Percentiles rank a stretch among this genome's conserved stretches.
Evolutionary conservation across 768 basidiomycete genomes (phyloP).

Genomic region (Phlebiopsis gigantea): DNA sequence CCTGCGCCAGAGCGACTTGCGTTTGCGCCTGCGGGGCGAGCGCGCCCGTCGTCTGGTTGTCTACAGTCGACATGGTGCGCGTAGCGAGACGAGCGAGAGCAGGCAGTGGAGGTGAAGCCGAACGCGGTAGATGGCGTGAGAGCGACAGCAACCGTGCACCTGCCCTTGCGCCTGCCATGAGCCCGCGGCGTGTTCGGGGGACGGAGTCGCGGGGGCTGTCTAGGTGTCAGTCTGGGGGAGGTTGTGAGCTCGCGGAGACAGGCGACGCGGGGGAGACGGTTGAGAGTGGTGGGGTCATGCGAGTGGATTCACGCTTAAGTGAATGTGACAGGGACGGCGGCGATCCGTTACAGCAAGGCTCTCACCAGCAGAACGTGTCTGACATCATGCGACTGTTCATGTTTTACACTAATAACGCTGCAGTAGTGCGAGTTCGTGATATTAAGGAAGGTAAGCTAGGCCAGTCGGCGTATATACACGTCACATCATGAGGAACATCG

Average conservation of each 20-base stretch:
- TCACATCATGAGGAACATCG: conserved; percentile 13
- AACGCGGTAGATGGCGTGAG: conserved; percentile 10
- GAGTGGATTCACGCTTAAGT: background rate
- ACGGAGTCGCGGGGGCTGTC: background rate
- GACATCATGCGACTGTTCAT: background rate
- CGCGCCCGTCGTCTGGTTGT: conserved; percentile 6
- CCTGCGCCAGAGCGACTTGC: background rate
- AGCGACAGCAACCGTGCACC: conserved; percentile 10
- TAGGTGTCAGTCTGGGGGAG: background rate
- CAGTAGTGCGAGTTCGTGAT: conserved; percentile 6
- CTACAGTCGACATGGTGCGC: conserved; percentile 1
- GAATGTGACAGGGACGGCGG: background rate
- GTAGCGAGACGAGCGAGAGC: too few relatives aligned
- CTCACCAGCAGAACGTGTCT: background rate
- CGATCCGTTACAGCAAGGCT: background rate
- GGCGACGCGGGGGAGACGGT: background rate
- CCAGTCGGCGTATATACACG: conserved; percentile 15
- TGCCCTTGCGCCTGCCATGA: background rate
- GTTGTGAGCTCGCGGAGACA: background rate
- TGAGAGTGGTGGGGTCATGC: background rate
- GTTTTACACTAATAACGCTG: background rate
- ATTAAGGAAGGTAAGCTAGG: conserved; percentile 17
- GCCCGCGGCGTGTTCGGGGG: background rate
- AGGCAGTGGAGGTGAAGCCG: background rate
- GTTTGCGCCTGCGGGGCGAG: background rate